A percentile compares a stretch with the other conserved stretches of the same genome.
These are phyloP conservation scores for Phytophthora pini DNA, from an alignment of 352 stramenopile genomes.

Conservation along the genomic window DNA sequence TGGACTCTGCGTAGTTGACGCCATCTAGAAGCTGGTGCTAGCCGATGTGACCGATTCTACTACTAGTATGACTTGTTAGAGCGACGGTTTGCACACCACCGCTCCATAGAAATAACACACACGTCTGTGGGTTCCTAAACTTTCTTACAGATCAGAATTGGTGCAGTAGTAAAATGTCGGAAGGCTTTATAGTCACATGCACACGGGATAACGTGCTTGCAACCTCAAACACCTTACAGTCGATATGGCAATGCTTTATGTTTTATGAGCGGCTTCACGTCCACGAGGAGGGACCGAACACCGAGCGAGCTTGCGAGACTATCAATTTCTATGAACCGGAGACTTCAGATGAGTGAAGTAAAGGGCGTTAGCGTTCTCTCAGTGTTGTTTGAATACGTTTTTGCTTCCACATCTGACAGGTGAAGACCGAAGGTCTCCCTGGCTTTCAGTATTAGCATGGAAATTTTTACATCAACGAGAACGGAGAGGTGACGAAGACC, in stretches of 20 bases:
- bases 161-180: constrained; percentile 41
- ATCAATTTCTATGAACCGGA: too few species aligned
- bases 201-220: constrained; percentile 54
- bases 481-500: constrained; percentile 3
- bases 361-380: constrained; percentile 56
- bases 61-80: too few species aligned
- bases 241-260: constrained; percentile 53
- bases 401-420: constrained; percentile 60
- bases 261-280: constrained; percentile 60
- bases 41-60: too few species aligned
- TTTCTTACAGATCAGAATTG: neutral
- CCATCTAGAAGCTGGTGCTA: constrained; percentile 2
- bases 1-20: neutral
- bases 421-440: constrained; percentile 26
- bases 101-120: neutral
- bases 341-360: neutral
- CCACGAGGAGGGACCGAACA: constrained; percentile 47
- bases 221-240: constrained; percentile 83
- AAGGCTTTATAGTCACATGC: constrained; percentile 83
- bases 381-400: constrained; percentile 81
- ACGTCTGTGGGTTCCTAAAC: too few species aligned
- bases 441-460: constrained; percentile 85
- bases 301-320: constrained; percentile 71
- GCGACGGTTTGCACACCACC: too few species aligned
- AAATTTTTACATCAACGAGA: constrained; percentile 76